Evolutionary conservation across 2,329 filamentous ascomycete species (phyloP), one percentile per base, ranked within the genome.

Genomic region (Exophiala calicioides): DNA sequence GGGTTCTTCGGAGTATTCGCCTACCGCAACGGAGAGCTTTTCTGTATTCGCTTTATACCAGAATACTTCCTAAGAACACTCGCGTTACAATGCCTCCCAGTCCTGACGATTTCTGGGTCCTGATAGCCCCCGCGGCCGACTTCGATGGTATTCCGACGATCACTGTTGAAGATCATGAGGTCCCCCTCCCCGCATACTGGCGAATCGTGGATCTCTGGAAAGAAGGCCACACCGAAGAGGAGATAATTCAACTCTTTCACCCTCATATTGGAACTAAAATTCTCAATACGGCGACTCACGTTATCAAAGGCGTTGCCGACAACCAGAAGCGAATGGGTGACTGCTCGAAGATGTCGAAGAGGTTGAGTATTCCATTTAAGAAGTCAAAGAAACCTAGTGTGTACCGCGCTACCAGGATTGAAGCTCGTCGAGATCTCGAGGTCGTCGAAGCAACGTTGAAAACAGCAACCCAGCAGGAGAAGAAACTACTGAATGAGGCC

Each of bases 141-240:
- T 55, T 45, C 26, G 36, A 48, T 12, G 30, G 46, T 20, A 38
- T 53, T n/a, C 50, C 50, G 4, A 55, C 50, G n/a, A 50, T 55
- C 34, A 44, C 37, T 12, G 38, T 55, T 10, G 43, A 26, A 18
- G 23, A 23, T 26, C 39, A 50, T 29, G 45, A 55, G 31, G 42
- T 55, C 3, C 52, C 50, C 1, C 34, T 53, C 5, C 52, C 52
- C 7, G 50, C 50, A 10, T 55, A 55, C 29, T 55, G 48, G 44
- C 33, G 36, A 3, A 49, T 55, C 19, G 30, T 47, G 18, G 40
- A 42, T 21, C 42, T 55, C 12, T 27, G 47, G 19, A 20, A 23
- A 23, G 23, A 39, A 7, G 52, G 48, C n/a, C 37, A 43, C n/a
- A n/a, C 20, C 3, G 40, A 45, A 30, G 21, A 50, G 6, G 44